A percentile compares a stretch with the other conserved stretches of the same genome.
Conservation (phyloP, 2,329 filamentous ascomycete species). For the Aspergillus candidus region DNA sequence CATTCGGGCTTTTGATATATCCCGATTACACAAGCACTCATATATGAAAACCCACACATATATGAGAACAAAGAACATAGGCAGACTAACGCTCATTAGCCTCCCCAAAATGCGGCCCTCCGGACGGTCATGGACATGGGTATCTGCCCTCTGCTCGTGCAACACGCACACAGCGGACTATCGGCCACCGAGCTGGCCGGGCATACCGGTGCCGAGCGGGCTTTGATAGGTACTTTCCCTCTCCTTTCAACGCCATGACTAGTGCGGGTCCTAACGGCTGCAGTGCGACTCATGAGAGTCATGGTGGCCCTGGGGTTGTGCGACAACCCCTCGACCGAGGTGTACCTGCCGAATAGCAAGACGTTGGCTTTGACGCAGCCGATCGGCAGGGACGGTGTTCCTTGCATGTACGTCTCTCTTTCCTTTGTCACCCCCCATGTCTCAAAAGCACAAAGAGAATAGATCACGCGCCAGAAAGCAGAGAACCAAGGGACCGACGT, state of each 20-base stretch:
- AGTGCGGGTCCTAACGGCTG: neutral
- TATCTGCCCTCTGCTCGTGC: conserved; percentile 23
- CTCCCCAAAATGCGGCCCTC: conserved; percentile 29
- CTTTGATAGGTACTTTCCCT: conserved; percentile 23
- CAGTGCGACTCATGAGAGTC: conserved; percentile 28
- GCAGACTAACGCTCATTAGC: conserved; percentile 13
- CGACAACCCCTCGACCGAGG: conserved; percentile 12
- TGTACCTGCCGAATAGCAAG: conserved; percentile 24
- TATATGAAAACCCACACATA: neutral
- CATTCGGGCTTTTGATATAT: neutral
- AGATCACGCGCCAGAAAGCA: too few relatives aligned
- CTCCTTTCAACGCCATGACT: neutral
- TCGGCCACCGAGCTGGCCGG: conserved; percentile 24
- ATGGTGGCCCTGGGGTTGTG: conserved; percentile 25
- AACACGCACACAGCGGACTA: conserved; percentile 13
- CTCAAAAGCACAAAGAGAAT: neutral
- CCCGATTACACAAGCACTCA: neutral
- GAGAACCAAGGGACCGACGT: too few relatives aligned
- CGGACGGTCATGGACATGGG: conserved; percentile 26
- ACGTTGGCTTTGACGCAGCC: conserved; percentile 21
- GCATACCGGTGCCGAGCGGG: conserved; percentile 23
- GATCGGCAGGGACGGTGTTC: conserved; percentile 24
- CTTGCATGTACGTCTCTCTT: conserved; percentile 22
- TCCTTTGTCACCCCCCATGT: neutral
- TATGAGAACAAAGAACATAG: neutral